phyloP scores from a whole-genome alignment of 805 yeast genomes.

The Metschnikowia matae region DNA sequence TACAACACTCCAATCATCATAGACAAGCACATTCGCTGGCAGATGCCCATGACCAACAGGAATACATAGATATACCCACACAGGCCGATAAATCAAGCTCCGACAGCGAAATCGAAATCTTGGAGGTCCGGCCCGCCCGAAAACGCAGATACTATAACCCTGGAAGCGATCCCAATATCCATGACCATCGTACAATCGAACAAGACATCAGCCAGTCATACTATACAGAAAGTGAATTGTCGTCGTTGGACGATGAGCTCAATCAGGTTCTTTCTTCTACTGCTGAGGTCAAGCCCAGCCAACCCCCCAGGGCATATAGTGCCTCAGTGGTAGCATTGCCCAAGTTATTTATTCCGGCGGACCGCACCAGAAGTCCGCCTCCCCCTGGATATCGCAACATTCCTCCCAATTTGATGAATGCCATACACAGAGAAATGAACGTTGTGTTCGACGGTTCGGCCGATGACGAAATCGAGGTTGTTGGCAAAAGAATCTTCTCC shows the following conservation, averaged over 20 bases:
- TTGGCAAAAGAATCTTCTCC: conserved; percentile 35
- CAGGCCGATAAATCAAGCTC: conserved; percentile 1
- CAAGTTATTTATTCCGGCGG: conserved; percentile 8
- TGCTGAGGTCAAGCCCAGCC: not conserved
- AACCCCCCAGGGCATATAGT: not conserved
- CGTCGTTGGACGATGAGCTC: conserved; percentile 14
- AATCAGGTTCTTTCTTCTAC: conserved; percentile 10
- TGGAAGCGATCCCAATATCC: not conserved
- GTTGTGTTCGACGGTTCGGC: conserved; percentile 15
- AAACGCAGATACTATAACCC: not conserved
- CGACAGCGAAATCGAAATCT: conserved; percentile 17
- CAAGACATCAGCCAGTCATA: not conserved
- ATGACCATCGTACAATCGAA: not conserved
- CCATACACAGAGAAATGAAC: conserved; percentile 27
- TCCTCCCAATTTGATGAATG: conserved; percentile 28
- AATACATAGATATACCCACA: not conserved
- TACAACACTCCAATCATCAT: not conserved
- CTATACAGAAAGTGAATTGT: conserved; percentile 12
- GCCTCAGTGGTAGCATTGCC: conserved; percentile 3
- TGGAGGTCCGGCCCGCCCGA: conserved; percentile 11
- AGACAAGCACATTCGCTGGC: not conserved
- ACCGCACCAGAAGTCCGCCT: conserved; percentile 10
- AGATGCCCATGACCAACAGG: not conserved
- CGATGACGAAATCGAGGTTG: conserved; percentile 29
- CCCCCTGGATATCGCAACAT: conserved; percentile 22